Conservation (phyloP, 2,329 filamentous ascomycete genomes). For the Penicillium decumbens region DNA sequence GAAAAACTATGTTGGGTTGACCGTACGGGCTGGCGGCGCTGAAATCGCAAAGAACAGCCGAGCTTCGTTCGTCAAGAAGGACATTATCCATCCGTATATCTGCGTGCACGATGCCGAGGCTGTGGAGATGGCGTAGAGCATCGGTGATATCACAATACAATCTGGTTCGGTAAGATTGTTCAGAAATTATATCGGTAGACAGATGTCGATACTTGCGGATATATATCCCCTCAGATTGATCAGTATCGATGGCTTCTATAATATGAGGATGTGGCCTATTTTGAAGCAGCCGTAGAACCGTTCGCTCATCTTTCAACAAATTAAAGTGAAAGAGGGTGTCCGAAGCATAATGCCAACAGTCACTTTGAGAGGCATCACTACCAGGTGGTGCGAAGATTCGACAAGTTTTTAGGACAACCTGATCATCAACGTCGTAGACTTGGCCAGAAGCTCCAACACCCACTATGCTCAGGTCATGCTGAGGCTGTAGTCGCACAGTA, state of each 20-base stretch:
- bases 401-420: constrained; percentile 23
- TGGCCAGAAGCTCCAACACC: constrained; percentile 23
- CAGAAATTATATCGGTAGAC: constrained; percentile 2
- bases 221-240: constrained; percentile 25
- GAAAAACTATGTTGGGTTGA: constrained; percentile 14
- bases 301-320: constrained; percentile 20
- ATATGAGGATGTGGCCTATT: constrained; percentile 20
- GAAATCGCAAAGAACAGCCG: constrained; percentile 23
- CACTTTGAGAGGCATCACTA: background rate
- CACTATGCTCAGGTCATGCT: constrained; percentile 17
- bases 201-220: constrained; percentile 22
- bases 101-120: constrained; percentile 21
- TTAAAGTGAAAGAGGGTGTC: constrained; percentile 21
- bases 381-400: constrained; percentile 17
- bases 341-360: constrained; percentile 20
- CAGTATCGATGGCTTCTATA: constrained; percentile 21
- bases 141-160: constrained; percentile 22
- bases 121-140: constrained; percentile 22
- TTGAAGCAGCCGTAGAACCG: constrained; percentile 15
- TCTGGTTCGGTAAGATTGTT: constrained; percentile 13
- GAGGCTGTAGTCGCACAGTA: constrained; percentile 12
- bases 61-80: constrained; percentile 15
- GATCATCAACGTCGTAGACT: constrained; percentile 21
- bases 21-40: constrained; percentile 21
- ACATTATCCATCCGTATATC: constrained; percentile 25